Percentiles rank a stretch among this genome's conserved stretches.
phyloP scores from a whole-genome alignment of 352 stramenopile species.

The Phytophthora parvispora region DNA sequence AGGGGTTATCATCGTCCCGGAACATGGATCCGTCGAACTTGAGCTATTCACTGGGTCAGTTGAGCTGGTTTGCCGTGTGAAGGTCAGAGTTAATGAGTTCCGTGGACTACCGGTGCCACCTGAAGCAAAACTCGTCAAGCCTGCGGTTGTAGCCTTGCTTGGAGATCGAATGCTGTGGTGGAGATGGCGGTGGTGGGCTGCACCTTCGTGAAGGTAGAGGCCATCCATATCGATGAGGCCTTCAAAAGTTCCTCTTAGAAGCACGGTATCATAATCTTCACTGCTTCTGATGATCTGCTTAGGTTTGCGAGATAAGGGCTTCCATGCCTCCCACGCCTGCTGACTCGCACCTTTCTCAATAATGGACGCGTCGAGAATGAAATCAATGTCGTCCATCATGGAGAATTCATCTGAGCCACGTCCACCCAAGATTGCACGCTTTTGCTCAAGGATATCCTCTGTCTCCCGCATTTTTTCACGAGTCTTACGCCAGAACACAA shows the following conservation, averaged over 20 bases:
- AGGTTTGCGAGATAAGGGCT: conserved; percentile 2
- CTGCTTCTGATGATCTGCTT: conserved; percentile 5
- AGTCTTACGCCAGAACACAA: conserved; percentile 23
- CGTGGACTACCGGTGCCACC: conserved; percentile 16
- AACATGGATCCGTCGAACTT: conserved; percentile 1
- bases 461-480: conserved; percentile 16
- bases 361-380: conserved; percentile 32
- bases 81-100: conserved; percentile 16
- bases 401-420: conserved; percentile 27
- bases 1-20: conserved; percentile 10
- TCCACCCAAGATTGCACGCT: conserved; percentile 29
- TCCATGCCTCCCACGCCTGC: conserved; percentile 25
- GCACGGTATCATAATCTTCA: conserved; percentile 17
- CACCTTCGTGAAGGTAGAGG: conserved; percentile 17
- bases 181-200: conserved; percentile 7
- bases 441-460: conserved; percentile 14
- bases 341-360: conserved; percentile 9
- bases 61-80: conserved; percentile 17
- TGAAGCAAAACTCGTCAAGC: conserved; percentile 29
- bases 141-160: conserved; percentile 30
- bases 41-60: conserved; percentile 3
- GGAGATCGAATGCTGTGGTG: conserved; percentile 8
- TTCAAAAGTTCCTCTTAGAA: conserved; percentile 15
- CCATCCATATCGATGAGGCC: conserved; percentile 6
- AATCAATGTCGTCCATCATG: conserved; percentile 38